A percentile compares a stretch with the other conserved stretches of the same genome.
These are phyloP conservation scores for Zoysia pacifica DNA, from an alignment of 176 grass and related monocot species.

Conservation along the genomic window DNA sequence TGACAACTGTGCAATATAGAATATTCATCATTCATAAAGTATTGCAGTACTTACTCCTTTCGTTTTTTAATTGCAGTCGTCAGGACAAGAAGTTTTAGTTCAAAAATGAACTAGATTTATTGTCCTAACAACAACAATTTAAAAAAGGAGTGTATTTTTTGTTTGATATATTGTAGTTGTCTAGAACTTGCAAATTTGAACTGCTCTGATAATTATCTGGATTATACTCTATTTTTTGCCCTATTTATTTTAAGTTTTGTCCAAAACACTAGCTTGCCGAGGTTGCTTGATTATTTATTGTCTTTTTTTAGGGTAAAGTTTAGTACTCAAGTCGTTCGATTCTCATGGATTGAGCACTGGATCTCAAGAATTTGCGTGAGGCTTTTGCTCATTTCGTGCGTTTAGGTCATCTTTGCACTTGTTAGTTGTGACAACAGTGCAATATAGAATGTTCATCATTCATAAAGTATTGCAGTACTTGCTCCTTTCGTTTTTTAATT, in stretches of 20 bases:
- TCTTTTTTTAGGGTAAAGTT: not conserved
- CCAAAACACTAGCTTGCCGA: not conserved
- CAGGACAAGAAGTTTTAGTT: too few species aligned
- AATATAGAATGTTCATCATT: not conserved
- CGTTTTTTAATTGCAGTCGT: too few species aligned
- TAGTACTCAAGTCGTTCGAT: not conserved
- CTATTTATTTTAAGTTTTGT: not conserved
- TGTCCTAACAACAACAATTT: too few species aligned
- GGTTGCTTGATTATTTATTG: not conserved
- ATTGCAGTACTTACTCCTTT: too few species aligned
- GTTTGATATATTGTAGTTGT: too few species aligned
- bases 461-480: too few species aligned
- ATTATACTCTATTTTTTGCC: not conserved
- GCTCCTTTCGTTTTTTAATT: too few species aligned
- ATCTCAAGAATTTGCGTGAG: constrained; percentile 1
- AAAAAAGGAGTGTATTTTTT: too few species aligned
- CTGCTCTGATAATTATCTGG: not conserved
- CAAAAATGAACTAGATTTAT: too few species aligned
- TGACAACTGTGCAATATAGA: not conserved
- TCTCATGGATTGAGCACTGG: not conserved
- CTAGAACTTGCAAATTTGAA: not conserved
- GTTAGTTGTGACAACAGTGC: not conserved
- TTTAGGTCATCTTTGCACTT: not conserved
- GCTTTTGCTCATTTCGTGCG: not conserved
- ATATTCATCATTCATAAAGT: too few species aligned